Conservation (phyloP, 306 rosid species). For the Hippophae rhamnoides region DNA sequence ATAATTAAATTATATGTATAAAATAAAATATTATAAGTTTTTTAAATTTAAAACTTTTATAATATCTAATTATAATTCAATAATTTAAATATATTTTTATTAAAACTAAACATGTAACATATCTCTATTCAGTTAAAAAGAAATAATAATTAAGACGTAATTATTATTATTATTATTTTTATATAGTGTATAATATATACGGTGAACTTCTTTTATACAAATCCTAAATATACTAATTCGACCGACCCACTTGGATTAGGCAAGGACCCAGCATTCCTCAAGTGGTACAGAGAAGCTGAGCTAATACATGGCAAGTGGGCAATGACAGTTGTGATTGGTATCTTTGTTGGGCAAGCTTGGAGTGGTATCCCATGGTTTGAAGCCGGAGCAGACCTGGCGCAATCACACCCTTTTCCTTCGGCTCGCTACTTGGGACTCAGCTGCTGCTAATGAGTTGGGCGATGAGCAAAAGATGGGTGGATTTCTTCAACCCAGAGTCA, state of each 20-base stretch:
- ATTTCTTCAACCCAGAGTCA: constrained; percentile 92
- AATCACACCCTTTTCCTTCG: constrained; percentile 91
- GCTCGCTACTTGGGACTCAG: constrained; percentile 82
- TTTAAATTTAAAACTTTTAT: too few species aligned
- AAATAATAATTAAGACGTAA: too few species aligned
- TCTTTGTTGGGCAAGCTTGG: constrained; percentile 95
- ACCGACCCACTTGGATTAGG: constrained; percentile 95
- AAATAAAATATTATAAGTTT: too few species aligned
- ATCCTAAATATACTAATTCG: too few species aligned
- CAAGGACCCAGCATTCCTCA: constrained; percentile 81
- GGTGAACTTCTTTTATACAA: too few species aligned
- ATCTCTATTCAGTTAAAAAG: too few species aligned
- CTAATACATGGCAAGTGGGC: constrained; percentile 99
- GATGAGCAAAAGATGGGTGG: constrained; percentile 96
- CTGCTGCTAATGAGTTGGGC: constrained; percentile 97
- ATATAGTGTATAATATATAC: too few species aligned
- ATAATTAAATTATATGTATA: too few species aligned
- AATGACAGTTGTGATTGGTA: constrained; percentile 86
- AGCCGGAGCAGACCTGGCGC: constrained; percentile 89
- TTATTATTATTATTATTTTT: too few species aligned
- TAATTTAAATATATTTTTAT: too few species aligned
- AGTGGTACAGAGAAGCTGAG: constrained; percentile 99
- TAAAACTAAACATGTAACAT: too few species aligned
- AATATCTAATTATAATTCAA: too few species aligned
- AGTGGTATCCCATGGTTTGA: constrained; percentile 95